Conservation (phyloP, 169 alveolate species). For the Fabrea salina region DNA sequence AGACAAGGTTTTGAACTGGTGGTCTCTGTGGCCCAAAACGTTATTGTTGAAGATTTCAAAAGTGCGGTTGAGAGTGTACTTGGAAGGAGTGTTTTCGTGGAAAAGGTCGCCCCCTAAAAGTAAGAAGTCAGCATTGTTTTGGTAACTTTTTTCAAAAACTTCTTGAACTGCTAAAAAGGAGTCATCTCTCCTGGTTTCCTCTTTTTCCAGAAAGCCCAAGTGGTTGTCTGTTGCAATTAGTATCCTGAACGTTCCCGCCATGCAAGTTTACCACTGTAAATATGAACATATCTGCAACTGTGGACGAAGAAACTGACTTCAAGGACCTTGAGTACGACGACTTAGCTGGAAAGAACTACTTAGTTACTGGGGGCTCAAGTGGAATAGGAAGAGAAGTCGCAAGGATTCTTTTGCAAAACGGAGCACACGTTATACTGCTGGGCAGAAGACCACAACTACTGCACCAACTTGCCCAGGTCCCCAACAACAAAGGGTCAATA, state of each 20-base stretch:
- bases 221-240: conserved; percentile 94
- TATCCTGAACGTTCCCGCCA: conserved; percentile 67
- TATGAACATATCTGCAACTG: no score
- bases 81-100: conserved; percentile 92
- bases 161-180: conserved; percentile 93
- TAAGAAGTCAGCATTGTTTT: conserved; percentile 86
- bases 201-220: conserved; percentile 93
- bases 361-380: conserved; percentile 76
- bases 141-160: conserved; percentile 84
- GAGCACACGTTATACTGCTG: conserved; percentile 27
- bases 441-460: neutral
- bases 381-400: conserved; percentile 70
- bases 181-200: conserved; percentile 84
- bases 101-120: conserved; percentile 95
- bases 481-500: neutral
- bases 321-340: conserved; percentile 34
- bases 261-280: no score
- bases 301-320: conserved; percentile 3
- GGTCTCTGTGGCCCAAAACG: conserved; percentile 67
- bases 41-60: conserved; percentile 39
- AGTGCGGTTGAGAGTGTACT: conserved; percentile 62
- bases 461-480: neutral
- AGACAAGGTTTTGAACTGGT: conserved; percentile 42
- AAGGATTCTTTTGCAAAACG: conserved; percentile 51
- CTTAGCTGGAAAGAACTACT: conserved; percentile 50